Conservation (phyloP, 495 filamentous ascomycete species). For the Neurospora pannonica region DNA sequence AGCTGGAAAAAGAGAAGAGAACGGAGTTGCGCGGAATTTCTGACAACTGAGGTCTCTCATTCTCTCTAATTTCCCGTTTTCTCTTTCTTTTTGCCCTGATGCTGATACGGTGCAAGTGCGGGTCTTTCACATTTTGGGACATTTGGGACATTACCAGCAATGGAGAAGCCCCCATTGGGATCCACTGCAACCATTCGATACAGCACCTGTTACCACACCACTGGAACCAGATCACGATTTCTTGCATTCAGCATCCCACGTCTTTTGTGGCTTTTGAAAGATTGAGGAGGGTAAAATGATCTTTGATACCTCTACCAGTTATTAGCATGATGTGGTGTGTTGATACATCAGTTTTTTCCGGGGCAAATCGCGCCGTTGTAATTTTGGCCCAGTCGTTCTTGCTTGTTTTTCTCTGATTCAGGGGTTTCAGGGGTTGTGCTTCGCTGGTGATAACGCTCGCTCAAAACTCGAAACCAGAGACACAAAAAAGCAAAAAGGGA, state of each 20-base stretch:
- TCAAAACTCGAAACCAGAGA: not conserved
- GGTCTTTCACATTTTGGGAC: not conserved
- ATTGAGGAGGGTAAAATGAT: not conserved
- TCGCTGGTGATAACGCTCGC: not conserved
- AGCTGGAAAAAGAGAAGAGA: not conserved
- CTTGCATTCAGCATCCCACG: not conserved
- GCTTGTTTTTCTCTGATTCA: not conserved
- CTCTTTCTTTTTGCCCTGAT: not conserved
- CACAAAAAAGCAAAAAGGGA: not conserved
- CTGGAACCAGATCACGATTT: not conserved
- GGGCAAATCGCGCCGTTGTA: not conserved
- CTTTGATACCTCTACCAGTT: not conserved
- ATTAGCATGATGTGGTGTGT: not conserved
- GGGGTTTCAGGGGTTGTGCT: not conserved
- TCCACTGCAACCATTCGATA: not conserved
- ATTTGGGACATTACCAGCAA: too few species aligned
- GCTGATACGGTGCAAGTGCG: not conserved
- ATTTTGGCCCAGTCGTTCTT: not conserved
- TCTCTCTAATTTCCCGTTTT: not conserved
- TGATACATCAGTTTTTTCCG: not conserved
- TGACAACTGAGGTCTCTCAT: not conserved
- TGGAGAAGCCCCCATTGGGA: not conserved
- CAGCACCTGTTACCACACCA: not conserved
- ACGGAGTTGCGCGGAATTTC: not conserved
- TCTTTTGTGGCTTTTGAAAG: not conserved